Evolutionary conservation across 768 basidiomycete genomes (phyloP), one percentile per base, ranked within the genome.

Genomic region (Amanita pseudoporphyria): DNA sequence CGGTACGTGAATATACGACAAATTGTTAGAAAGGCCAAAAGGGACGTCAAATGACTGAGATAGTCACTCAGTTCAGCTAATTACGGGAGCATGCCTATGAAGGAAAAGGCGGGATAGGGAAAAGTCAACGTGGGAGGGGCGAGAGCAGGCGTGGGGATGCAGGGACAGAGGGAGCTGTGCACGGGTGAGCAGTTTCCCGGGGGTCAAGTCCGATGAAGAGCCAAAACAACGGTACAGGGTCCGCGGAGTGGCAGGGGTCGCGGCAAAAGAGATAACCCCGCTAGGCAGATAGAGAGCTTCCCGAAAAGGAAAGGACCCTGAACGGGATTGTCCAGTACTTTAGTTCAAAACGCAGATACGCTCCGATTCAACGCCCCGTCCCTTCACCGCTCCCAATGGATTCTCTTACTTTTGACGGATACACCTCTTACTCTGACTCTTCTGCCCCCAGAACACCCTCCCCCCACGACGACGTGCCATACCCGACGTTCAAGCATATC

Each of bases 371-470:
- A 52, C 32, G 45, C 45, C 52, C 52, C 52, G 38, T 47, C 30
- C 46, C 37, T 41, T 46, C 45, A 39, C 31, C 42, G 33, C 33
- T 53, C 54, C 38, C 52, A 51, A 74, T 76, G 73, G 72, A 73
- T 58, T 62, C 71, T 53, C 62, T 71, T 54, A 57, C 64, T 44
- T 85, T 82, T 64, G 80, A 83, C 69, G 64, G 70, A 6, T 84
- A 81, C 65, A 67, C 77, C 45, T 72, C 79, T 56, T 82, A 81
- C 70, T 79, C 80, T 50, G 79, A 83, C 68, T 74, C 79, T 54
- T 83, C 77, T 45, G 71, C 83, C 1, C 85, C 86, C 2, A 77
- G 84, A 49, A 87, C 86, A 0, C 86, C 86, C 0, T 87, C 86
- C 1, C 86, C 86, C 18, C 54, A 24, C 14, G 51, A 64, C 55